Evolutionary conservation across 768 basidiomycete species (phyloP).

Genomic region (Rhodosporidiobolus sp.): DNA sequence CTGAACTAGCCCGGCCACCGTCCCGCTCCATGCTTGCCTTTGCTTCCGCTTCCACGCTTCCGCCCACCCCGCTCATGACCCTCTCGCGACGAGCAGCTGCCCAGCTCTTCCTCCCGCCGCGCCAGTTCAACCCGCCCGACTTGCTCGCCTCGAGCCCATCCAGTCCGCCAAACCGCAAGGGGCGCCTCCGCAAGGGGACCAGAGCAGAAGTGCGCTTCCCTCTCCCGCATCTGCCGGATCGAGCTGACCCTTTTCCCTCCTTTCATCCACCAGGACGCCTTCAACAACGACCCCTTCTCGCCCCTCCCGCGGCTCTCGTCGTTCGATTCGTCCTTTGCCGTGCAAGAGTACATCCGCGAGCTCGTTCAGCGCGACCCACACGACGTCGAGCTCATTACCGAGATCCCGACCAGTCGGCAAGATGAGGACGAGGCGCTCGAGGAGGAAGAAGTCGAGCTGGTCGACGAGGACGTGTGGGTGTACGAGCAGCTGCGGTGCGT

Average conservation of each 20-base stretch:
- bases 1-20: not conserved
- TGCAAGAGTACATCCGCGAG: conserved; percentile 89
- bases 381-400: conserved; percentile 76
- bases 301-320: conserved; percentile 43
- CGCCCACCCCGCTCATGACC: not conserved
- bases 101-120: not conserved
- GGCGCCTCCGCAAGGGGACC: not conserved
- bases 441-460: conserved; percentile 55
- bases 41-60: not conserved
- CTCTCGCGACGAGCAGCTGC: not conserved
- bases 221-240: not conserved
- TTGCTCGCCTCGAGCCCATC: not conserved
- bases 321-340: conserved; percentile 85
- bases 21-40: not conserved
- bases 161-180: conserved; percentile 57
- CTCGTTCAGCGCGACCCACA: conserved; percentile 82
- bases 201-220: not conserved
- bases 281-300: conserved; percentile 6
- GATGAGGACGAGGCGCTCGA: conserved; percentile 47
- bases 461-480: conserved; percentile 81
- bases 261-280: not conserved
- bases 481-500: conserved; percentile 64
- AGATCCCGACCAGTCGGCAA: conserved; percentile 56
- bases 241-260: too few species aligned
- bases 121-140: not conserved